Evolutionary conservation across 2,329 filamentous ascomycete species (phyloP), one percentile per base, ranked within the genome.

Genomic region (Penicillium hordei): DNA sequence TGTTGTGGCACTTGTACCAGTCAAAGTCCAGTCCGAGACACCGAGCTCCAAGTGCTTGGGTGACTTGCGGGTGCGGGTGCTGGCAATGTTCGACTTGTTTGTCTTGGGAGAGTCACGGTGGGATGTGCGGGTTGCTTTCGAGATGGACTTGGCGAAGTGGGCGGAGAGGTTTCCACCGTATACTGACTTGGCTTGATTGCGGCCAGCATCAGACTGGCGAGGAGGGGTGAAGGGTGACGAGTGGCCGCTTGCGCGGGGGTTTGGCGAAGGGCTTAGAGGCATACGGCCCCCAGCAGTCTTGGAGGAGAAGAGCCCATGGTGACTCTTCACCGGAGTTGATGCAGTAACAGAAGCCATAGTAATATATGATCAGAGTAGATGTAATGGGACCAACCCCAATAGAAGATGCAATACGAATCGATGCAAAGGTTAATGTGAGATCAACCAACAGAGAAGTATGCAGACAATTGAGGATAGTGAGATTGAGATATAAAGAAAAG

Each of bases 231-330:
- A 91, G 0, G 90, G 90, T n/a, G 89, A 92, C 13, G 86, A 86
- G 73, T 83, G 72, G 80, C 77, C 80, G 64, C 87, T 85, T 62
- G 82, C 79, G 66, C 88, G 86, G 58, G 60, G 58, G 33, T 64
- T 60, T 21, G 94, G 94, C 57, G 93, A 97, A 33, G 94, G 93
- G 4, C 93, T 97, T 73, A 99, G 81, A 68, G 94, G 93, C 83
- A 96, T 93, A 62, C 94, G 91, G 75, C 93, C 92, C 79, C 93
- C 93, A 76, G 93, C 94, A 74, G 93, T 94, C 75, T 92, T 92
- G 67, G 90, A 86, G 67, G 89, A 92, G 82, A 97, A 97, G 70
- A 97, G 85, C 59, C 92, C 91, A 79, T 89, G 87, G 78, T 96
- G 93, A 83, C 90, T 94, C 84, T 97, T 97, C 75, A 94, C 83